Conservation (phyloP, 2,329 filamentous ascomycete species). For the Coniochaeta sp. region DNA sequence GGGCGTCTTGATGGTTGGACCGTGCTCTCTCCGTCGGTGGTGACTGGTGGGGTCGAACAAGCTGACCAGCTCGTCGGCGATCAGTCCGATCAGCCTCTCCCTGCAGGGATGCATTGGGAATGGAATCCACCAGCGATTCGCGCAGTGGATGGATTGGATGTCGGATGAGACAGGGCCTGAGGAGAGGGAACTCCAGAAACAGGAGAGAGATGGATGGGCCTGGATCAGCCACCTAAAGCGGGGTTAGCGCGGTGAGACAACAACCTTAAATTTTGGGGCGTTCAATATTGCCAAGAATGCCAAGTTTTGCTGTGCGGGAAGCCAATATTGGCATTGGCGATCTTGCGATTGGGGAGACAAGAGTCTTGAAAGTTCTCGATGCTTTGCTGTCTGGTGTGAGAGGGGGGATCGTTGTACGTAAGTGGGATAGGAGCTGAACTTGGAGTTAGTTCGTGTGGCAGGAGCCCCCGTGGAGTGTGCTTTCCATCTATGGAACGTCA, state of each 20-base stretch:
- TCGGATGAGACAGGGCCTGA: no score
- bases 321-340: not conserved
- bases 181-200: not conserved
- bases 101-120: not conserved
- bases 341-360: no score
- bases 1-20: not conserved
- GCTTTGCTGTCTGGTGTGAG: not conserved
- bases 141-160: no score
- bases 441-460: no score
- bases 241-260: not conserved
- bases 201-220: not conserved
- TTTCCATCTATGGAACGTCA: no score
- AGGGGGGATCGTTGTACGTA: not conserved
- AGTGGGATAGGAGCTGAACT: no score
- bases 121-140: no score
- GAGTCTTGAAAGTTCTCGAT: no score
- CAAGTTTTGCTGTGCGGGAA: not conserved
- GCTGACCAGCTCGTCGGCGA: no score
- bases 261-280: not conserved
- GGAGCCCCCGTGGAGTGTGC: no score
- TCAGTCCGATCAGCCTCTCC: not conserved
- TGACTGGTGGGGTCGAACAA: no score
- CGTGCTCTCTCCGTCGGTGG: not conserved
- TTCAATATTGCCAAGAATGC: not conserved
- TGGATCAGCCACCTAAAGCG: not conserved